These are phyloP conservation scores for Phoma sp. DNA, from an alignment of 2,329 filamentous ascomycete genomes.

Conservation along the genomic window DNA sequence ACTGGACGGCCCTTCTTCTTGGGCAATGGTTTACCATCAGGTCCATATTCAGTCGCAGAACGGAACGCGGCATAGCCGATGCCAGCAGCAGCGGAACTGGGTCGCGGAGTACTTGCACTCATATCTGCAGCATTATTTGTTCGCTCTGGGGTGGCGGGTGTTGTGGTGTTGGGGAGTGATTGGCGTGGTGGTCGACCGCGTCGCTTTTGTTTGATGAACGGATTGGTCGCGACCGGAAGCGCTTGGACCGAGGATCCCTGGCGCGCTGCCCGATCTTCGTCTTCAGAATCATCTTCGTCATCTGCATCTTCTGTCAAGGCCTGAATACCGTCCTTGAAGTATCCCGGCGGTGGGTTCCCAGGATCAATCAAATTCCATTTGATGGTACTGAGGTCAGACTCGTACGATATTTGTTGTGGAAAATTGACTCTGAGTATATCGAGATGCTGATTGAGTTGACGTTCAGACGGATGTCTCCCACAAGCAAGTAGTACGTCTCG, in stretches of 20 bases:
- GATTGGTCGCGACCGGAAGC: slow-evolving; percentile 38
- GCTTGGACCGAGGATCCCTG: slow-evolving; percentile 31
- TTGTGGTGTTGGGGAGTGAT: slow-evolving; percentile 31
- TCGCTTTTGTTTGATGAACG: slow-evolving; percentile 39
- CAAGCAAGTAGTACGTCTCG: slow-evolving; percentile 67
- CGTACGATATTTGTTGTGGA: slow-evolving; percentile 49
- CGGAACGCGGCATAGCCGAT: slow-evolving; percentile 54
- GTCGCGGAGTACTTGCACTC: slow-evolving; percentile 35
- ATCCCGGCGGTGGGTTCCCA: slow-evolving; percentile 52
- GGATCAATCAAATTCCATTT: slow-evolving; percentile 68
- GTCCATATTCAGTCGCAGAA: slow-evolving; percentile 29
- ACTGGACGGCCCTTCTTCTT: slow-evolving; percentile 56
- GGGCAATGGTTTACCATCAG: slow-evolving; percentile 46
- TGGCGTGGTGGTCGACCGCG: slow-evolving; percentile 46
- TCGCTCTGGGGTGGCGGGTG: slow-evolving; percentile 25
- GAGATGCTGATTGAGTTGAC: slow-evolving; percentile 65
- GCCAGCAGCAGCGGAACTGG: slow-evolving; percentile 16
- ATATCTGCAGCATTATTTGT: slow-evolving; percentile 23
- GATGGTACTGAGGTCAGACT: slow-evolving; percentile 63
- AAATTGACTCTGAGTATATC: slow-evolving; percentile 54
- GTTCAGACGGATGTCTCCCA: slow-evolving; percentile 65
- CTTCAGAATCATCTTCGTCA: slow-evolving; percentile 44
- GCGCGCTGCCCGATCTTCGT: slow-evolving; percentile 6
- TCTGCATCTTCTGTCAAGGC: slow-evolving; percentile 41
- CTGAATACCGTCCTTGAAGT: slow-evolving; percentile 35